phyloP scores from a whole-genome alignment of 2,329 filamentous ascomycete species.

The Colletotrichum coccodes region DNA sequence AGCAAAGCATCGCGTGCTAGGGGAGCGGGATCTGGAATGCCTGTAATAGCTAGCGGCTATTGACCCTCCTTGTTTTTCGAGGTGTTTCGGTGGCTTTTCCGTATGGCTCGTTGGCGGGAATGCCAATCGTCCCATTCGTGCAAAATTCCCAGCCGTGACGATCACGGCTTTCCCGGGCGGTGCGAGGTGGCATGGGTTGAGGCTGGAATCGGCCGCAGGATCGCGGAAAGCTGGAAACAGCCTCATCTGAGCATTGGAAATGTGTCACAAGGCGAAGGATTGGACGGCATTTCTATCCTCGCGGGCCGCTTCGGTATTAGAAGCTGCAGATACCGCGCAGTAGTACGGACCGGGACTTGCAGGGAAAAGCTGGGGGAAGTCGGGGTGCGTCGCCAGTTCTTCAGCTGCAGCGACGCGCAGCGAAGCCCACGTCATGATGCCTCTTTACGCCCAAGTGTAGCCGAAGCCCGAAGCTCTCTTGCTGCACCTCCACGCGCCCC shows the following conservation, averaged over 20 bases:
- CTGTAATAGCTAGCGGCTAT: background rate
- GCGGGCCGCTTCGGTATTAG: background rate
- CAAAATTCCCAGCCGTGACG: background rate
- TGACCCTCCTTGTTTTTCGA: background rate
- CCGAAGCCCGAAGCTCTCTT: background rate
- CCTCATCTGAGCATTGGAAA: background rate
- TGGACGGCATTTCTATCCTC: background rate
- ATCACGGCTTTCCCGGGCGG: background rate
- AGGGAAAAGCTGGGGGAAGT: background rate
- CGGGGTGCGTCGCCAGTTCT: background rate
- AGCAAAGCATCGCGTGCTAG: background rate
- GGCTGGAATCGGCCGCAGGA: background rate
- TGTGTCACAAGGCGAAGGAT: background rate
- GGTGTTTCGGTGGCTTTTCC: background rate
- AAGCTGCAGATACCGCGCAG: background rate
- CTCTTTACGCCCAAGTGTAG: background rate
- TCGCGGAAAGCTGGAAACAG: background rate
- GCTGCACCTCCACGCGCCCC: background rate
- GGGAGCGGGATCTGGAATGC: background rate
- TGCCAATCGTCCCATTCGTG: constrained; percentile 21
- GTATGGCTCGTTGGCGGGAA: background rate
- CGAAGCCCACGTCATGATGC: background rate
- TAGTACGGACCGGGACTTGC: background rate
- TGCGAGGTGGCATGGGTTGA: background rate
- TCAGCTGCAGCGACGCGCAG: background rate